Conservation (phyloP, 768 basidiomycete genomes). For the Tylopilus vinaceipallidus region DNA sequence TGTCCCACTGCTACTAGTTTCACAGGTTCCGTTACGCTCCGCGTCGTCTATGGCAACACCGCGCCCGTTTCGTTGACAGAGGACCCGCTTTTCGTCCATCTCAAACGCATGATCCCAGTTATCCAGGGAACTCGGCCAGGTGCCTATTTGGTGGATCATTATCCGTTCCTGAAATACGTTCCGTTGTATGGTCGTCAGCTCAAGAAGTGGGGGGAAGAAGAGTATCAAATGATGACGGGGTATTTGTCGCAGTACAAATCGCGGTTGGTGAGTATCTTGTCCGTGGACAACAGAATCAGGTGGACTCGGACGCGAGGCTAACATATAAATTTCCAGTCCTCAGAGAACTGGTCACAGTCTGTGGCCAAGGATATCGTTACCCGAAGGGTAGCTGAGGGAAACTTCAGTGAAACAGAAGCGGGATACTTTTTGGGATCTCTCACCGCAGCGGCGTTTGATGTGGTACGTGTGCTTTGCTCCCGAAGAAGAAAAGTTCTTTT, state of each 20-base stretch:
- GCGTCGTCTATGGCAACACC: constrained; percentile 26
- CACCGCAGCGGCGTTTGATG: constrained; percentile 65
- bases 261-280: constrained; percentile 37
- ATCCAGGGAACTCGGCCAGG: constrained; percentile 33
- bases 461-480: constrained; percentile 24
- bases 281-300: too few species aligned
- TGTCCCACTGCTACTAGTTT: too few species aligned
- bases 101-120: constrained; percentile 19
- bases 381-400: constrained; percentile 42
- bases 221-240: constrained; percentile 49
- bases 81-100: constrained; percentile 22
- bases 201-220: constrained; percentile 47
- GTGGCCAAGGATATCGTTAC: constrained; percentile 56
- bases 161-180: constrained; percentile 40
- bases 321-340: constrained; percentile 2
- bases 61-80: constrained; percentile 15
- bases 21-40: constrained; percentile 24
- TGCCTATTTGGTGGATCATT: constrained; percentile 35
- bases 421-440: constrained; percentile 61
- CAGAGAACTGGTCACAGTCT: constrained; percentile 22
- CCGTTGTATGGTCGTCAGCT: constrained; percentile 60
- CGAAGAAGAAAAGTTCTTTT: constrained; percentile 22
- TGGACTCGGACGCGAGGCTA: constrained; percentile 16
- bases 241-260: constrained; percentile 46
- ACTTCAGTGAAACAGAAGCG: constrained; percentile 49